Conservation (phyloP, 2,329 filamentous ascomycete genomes). For the Fusarium transvaalense region DNA sequence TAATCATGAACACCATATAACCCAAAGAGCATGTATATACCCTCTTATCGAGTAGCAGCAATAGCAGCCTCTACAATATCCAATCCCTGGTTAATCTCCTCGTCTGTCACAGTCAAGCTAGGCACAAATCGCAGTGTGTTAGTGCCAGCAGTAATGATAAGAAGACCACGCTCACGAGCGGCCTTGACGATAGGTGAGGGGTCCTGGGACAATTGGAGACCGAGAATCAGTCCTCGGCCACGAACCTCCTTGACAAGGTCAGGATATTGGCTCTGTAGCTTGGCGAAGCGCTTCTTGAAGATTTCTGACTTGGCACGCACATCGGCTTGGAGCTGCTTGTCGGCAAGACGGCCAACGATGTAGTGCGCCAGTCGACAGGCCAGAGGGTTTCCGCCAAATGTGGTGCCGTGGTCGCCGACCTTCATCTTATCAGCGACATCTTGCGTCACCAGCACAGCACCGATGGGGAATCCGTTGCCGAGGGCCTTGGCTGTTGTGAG, state of each 20-base stretch:
- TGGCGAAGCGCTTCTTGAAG: slow-evolving; percentile 62
- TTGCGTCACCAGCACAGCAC: slow-evolving; percentile 68
- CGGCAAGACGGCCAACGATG: slow-evolving; percentile 81
- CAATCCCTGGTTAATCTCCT: slow-evolving; percentile 83
- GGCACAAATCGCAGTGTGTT: slow-evolving; percentile 95
- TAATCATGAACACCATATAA: slow-evolving; percentile 3
- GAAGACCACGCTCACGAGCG: slow-evolving; percentile 85
- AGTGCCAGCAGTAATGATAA: slow-evolving; percentile 92
- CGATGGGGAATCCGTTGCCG: slow-evolving; percentile 96
- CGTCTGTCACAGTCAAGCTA: slow-evolving; percentile 81
- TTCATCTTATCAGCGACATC: slow-evolving; percentile 58
- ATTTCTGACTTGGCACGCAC: slow-evolving; percentile 75
- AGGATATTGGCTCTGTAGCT: slow-evolving; percentile 67
- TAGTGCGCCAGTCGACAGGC: slow-evolving; percentile 87
- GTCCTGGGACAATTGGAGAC: slow-evolving; percentile 83
- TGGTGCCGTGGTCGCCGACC: slow-evolving; percentile 89
- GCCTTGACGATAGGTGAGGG: slow-evolving; percentile 82
- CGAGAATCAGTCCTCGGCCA: slow-evolving; percentile 87
- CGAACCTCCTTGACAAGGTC: slow-evolving; percentile 81
- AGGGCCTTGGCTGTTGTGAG: slow-evolving; percentile 95
- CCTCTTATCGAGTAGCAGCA: slow-evolving; percentile 54
- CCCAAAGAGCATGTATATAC: neutral
- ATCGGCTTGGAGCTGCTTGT: slow-evolving; percentile 74
- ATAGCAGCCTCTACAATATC: slow-evolving; percentile 79
- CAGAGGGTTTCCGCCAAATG: slow-evolving; percentile 92